A percentile compares a stretch with the other conserved stretches of the same genome.
These are phyloP conservation scores for Diaporthe sp. DNA, from an alignment of 2,329 filamentous ascomycete species.

Conservation along the genomic window DNA sequence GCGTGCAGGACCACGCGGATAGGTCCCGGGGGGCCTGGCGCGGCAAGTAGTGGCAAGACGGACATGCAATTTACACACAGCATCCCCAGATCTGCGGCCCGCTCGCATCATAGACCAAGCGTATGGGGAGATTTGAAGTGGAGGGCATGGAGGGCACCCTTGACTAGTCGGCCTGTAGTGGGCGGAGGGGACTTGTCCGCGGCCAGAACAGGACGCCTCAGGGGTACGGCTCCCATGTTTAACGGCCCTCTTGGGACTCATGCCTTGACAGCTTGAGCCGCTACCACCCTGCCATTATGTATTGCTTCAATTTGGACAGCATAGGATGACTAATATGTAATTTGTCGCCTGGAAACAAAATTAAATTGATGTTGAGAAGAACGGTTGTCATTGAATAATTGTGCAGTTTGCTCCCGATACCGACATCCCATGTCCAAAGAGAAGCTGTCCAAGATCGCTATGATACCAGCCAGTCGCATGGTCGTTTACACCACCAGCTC, in stretches of 20 bases:
- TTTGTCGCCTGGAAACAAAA: background rate
- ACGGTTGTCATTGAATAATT: background rate
- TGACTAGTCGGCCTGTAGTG: background rate
- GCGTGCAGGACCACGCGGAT: constrained; percentile 1
- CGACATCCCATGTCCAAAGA: background rate
- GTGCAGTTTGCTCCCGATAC: background rate
- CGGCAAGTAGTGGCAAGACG: background rate
- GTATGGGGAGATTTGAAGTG: background rate
- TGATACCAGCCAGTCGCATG: background rate
- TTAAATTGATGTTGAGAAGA: background rate
- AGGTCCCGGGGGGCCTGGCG: background rate
- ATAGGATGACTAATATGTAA: background rate
- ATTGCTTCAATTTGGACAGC: background rate
- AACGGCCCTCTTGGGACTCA: background rate
- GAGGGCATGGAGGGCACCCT: background rate
- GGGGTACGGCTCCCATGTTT: background rate
- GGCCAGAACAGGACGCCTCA: constrained; percentile 5
- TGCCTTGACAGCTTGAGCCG: background rate
- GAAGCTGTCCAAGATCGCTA: background rate
- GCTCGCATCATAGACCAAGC: constrained; percentile 5
- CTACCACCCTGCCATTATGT: background rate
- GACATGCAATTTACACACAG: background rate
- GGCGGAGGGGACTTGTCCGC: constrained; percentile 28
- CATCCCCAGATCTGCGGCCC: background rate
- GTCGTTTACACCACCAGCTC: constrained; percentile 33